Conservation (phyloP, 2,329 filamentous ascomycete species). For the Ophiostoma sp. region DNA sequence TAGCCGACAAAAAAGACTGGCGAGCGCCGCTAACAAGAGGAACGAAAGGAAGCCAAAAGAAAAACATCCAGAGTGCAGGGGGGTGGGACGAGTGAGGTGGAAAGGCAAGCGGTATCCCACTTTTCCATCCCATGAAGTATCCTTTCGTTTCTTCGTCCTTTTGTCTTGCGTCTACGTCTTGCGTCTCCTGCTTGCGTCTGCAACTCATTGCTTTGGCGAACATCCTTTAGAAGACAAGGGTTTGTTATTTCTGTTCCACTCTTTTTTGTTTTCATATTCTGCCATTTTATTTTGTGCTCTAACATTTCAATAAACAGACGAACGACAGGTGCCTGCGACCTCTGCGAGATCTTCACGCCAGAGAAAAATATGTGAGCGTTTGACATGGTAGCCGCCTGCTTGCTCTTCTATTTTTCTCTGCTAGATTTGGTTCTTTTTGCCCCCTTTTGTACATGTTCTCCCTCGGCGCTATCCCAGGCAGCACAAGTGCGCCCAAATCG, state of each 20-base stretch:
- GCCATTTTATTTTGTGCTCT: background rate
- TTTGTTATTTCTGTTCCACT: background rate
- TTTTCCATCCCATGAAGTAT: background rate
- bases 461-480: background rate
- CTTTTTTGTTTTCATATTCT: background rate
- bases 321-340: background rate
- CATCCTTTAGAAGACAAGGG: background rate
- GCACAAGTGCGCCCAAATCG: background rate
- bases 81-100: background rate
- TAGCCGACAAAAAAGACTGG: background rate
- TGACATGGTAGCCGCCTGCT: background rate
- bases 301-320: background rate
- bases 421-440: background rate
- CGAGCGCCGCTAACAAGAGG: background rate
- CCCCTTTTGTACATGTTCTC: constrained; percentile 24
- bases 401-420: background rate
- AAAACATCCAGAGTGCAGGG: background rate
- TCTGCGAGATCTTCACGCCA: background rate
- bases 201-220: background rate
- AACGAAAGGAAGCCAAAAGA: background rate
- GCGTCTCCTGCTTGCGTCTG: background rate
- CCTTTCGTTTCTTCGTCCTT: background rate
- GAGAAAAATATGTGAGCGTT: background rate
- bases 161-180: background rate
- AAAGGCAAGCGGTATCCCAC: background rate